A percentile compares a stretch with the other conserved stretches of the same genome.
These are phyloP conservation scores for Tephrocybe sp. DNA, from an alignment of 768 basidiomycete species.

Conservation along the genomic window DNA sequence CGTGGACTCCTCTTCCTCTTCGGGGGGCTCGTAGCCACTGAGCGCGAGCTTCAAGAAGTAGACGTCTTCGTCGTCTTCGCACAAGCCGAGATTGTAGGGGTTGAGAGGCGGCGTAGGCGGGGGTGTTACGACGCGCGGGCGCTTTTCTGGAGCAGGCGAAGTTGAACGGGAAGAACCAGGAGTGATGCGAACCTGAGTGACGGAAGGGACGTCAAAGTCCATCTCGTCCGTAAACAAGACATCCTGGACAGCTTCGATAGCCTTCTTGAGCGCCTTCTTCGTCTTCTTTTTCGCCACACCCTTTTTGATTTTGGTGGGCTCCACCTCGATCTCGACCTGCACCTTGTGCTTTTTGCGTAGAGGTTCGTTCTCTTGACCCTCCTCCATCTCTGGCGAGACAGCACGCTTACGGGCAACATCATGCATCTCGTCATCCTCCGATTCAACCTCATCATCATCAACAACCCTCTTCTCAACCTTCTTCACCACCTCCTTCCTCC, in stretches of 20 bases:
- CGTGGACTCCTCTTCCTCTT: conserved; percentile 21
- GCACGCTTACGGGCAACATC: conserved; percentile 43
- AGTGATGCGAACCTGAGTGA: conserved; percentile 50
- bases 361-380: conserved; percentile 35
- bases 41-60: conserved; percentile 73
- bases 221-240: conserved; percentile 51
- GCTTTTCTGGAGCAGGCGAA: conserved; percentile 42
- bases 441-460: conserved; percentile 50
- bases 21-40: conserved; percentile 34
- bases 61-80: conserved; percentile 87
- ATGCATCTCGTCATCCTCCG: conserved; percentile 62
- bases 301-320: conserved; percentile 33
- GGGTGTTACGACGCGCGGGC: conserved; percentile 32
- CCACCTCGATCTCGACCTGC: conserved; percentile 23
- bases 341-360: conserved; percentile 45
- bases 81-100: conserved; percentile 55
- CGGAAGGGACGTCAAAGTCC: conserved; percentile 48
- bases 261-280: conserved; percentile 40
- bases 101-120: conserved; percentile 53
- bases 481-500: conserved; percentile 46
- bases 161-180: conserved; percentile 46
- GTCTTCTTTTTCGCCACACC: conserved; percentile 35
- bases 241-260: conserved; percentile 38
- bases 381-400: conserved; percentile 38
- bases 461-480: conserved; percentile 34